Evolutionary conservation across 83 land plant genomes (phyloP), one percentile per base, ranked within the genome.

Genomic region (Thuja plicata): DNA sequence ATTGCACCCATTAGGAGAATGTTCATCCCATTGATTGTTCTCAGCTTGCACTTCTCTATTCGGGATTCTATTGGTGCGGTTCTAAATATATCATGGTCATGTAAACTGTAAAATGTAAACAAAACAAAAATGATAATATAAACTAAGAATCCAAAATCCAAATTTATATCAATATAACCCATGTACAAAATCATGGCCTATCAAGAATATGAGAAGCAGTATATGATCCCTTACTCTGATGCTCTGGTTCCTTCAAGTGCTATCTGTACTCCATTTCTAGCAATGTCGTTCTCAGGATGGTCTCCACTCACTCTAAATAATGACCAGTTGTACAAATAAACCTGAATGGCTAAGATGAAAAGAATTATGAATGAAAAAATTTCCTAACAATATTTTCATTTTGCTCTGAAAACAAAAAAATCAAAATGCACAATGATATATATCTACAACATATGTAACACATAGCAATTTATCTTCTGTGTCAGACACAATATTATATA

Each of bases 171-270:
- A 77, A 77, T 77, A 15, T 32, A 83, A 46, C 55, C 30, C 54
- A 83, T 12, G 11, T 32, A 0, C 86, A 30, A 83, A 46, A 46
- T 46, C 16, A 16, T 11, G 6, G 3, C 81, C 81, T 77, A 77
- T 37, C 37, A 73, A 81, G 48, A 41, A 43, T 9, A 50, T 81
- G 48, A 41, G 43, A 81, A 27, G 12, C 13, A n/a, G 10, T 5
- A n/a, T 48, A 83, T 46, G 32, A 83, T 60, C 87, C 73, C 87
- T 86, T 86, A 86, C 87, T 86, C 87, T 85, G 87, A 55, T 52
- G 87, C 8, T 54, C 21, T 85, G 40, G 16, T 54, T 66, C 87
- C 87, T 85, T 32, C 87, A 50, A 85, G 34, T 85, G 37, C 62
- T 55, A 85, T 17, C 38, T 54, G 66, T 85, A 32, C 40, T 52